These are phyloP conservation scores for Periconia macrospinosa DNA, from an alignment of 2,329 filamentous ascomycete species.

Conservation along the genomic window DNA sequence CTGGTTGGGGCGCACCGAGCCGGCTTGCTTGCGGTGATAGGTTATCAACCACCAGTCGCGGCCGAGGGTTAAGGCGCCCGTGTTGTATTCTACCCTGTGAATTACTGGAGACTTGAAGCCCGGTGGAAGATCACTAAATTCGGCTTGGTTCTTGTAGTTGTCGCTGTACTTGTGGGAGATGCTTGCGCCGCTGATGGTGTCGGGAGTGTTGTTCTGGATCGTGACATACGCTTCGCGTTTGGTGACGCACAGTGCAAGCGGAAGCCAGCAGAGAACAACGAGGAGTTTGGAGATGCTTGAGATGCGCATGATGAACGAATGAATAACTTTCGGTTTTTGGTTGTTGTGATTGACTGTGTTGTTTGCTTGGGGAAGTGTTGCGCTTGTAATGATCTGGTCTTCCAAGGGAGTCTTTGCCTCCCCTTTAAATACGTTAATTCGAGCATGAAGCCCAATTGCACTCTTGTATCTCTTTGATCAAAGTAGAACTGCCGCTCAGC, in stretches of 20 bases:
- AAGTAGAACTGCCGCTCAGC: too few relatives aligned
- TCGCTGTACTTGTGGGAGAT: slow-evolving; percentile 13
- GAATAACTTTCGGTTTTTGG: not conserved
- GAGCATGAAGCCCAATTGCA: too few relatives aligned
- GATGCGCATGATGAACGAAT: not conserved
- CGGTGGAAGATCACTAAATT: slow-evolving; percentile 1
- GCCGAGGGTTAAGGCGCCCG: slow-evolving; percentile 6
- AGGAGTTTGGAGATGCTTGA: not conserved
- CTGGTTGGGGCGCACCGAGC: slow-evolving; percentile 1
- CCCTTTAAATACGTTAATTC: too few relatives aligned
- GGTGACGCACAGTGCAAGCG: slow-evolving; percentile 3
- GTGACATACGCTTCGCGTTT: slow-evolving; percentile 9
- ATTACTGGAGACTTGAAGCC: not conserved
- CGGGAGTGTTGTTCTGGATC: slow-evolving; percentile 13
- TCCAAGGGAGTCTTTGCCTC: too few relatives aligned
- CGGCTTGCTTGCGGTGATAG: slow-evolving; percentile 6
- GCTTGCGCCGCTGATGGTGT: slow-evolving; percentile 8
- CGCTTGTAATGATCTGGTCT: too few relatives aligned
- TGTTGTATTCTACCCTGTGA: slow-evolving; percentile 11
- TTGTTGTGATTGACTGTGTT: not conserved
- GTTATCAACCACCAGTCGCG: slow-evolving; percentile 13
- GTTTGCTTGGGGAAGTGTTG: too few relatives aligned
- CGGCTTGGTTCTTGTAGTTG: slow-evolving; percentile 7
- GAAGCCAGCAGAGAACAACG: slow-evolving; percentile 1
- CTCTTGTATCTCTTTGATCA: too few relatives aligned